Base-by-base conservation (phyloP, 352 stramenopile genomes). In the Globisporangium alternatum region DNA sequence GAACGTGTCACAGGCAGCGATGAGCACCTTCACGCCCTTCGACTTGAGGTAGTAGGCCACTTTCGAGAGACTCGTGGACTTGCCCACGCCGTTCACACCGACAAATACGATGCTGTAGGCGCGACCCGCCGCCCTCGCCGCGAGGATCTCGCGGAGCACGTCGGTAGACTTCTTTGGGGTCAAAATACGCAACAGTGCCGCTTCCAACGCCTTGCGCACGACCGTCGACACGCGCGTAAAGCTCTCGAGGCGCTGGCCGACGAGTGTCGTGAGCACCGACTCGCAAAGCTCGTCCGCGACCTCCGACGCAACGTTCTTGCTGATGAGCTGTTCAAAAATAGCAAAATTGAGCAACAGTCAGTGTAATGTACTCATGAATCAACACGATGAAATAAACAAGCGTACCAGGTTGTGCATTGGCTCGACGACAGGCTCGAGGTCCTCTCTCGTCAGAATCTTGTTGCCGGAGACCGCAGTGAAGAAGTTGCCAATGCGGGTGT, bases 51-150 rank as follows among this genome's bases (percentile, higher is more conserved):
- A 99, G 81, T 99, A 99, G 63, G 94, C 98, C 62, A 99, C 93
- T 75, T 99, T 99, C 55, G 97, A 98, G 47, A 99, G 77, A 63
- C 88, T 98, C 7, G 98, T 99, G n/a, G 91, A 98, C 78, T 99
- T 99, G 64, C 97, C 97, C 49, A 99, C 95, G 56, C 98, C 98
- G 75, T 99, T 99, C 37, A 99, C 98, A 37, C 98, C 98, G 17
- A 99, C 94, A 73, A 99, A 99, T 3, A 98, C 95, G 74, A 99
- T 99, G 56, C 94, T 97, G 80, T 98, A 99, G n/a, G 96, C 91
- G 64, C 84, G 85, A 37, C 88, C 85, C 47, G 88, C 75, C 6
- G 80, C 84, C 69, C 92, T 97, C 12, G 90, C 86, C 35, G 93
- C 84, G 52, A 96, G 66, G 67, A 99, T 97, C 69, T 98, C 89